phyloP scores from a whole-genome alignment of 2,329 filamentous ascomycete species.

The Arthrobotrys sinensis region DNA sequence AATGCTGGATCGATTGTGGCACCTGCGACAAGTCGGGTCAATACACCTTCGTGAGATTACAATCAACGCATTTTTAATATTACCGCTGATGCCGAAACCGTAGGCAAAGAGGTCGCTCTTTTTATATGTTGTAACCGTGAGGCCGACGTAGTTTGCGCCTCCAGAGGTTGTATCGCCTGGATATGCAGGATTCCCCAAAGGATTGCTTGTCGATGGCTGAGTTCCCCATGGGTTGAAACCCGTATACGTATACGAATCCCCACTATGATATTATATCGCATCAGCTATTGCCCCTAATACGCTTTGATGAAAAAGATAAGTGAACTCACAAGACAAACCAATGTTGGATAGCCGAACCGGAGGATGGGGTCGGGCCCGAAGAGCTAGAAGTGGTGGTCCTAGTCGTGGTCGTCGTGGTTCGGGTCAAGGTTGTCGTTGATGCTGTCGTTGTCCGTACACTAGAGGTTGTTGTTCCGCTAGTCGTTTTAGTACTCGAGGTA shows the following conservation, averaged over 20 bases:
- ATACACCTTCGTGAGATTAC: background rate
- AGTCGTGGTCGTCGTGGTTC: constrained; percentile 3
- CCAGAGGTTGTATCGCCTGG: constrained; percentile 71
- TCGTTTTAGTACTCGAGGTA: background rate
- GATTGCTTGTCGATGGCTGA: constrained; percentile 72
- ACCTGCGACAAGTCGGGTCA: background rate
- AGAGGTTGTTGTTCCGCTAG: constrained; percentile 2
- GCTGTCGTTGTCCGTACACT: constrained; percentile 4
- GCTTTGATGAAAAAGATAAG: background rate
- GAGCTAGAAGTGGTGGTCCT: constrained; percentile 21
- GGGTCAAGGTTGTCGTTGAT: background rate
- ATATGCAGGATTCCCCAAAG: constrained; percentile 75
- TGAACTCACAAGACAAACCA: constrained; percentile 50
- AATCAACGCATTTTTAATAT: background rate
- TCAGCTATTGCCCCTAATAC: background rate
- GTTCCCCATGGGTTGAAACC: constrained; percentile 73
- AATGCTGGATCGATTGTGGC: constrained; percentile 39
- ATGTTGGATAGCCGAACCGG: constrained; percentile 30
- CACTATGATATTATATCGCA: constrained; percentile 67
- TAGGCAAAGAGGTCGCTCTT: constrained; percentile 46
- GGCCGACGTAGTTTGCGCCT: constrained; percentile 73
- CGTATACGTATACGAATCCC: constrained; percentile 75
- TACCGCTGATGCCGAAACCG: constrained; percentile 46
- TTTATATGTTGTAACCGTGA: constrained; percentile 70
- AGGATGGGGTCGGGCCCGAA: constrained; percentile 17